A percentile compares a stretch with the other conserved stretches of the same genome.
These are phyloP conservation scores for Centrapalus pauciflorus DNA, from an alignment of 129 eudicot genomes.

Conservation along the genomic window DNA sequence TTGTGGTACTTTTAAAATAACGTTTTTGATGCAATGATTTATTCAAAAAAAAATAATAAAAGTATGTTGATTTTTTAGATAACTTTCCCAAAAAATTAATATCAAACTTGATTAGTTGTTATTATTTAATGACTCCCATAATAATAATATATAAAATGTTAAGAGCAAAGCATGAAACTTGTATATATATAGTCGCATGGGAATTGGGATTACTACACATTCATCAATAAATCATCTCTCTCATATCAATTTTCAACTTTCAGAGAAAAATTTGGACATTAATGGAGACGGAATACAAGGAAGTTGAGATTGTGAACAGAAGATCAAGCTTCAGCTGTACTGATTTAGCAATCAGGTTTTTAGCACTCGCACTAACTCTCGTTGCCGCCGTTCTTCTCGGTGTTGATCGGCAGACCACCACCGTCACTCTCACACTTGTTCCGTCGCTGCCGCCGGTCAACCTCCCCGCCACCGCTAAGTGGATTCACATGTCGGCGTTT, in stretches of 20 bases:
- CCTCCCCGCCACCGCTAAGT: slow-evolving; percentile 66
- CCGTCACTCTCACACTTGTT: slow-evolving; percentile 35
- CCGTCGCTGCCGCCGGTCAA: slow-evolving; percentile 55
- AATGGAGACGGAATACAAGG: slow-evolving; percentile 30
- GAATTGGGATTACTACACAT: not conserved
- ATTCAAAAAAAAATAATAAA: too few species aligned
- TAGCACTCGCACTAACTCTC: slow-evolving; percentile 50
- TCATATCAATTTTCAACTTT: not conserved
- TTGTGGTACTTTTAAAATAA: too few species aligned
- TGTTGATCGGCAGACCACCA: slow-evolving; percentile 44
- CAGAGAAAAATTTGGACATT: not conserved
- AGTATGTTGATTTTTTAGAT: too few species aligned
- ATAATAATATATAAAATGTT: too few species aligned
- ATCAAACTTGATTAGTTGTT: too few species aligned
- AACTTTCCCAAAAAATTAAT: too few species aligned
- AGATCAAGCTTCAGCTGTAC: not conserved
- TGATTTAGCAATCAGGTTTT: slow-evolving; percentile 38
- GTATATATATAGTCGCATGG: slow-evolving; percentile 2
- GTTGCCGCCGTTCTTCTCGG: slow-evolving; percentile 53
- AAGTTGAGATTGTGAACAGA: slow-evolving; percentile 9
- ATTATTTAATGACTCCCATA: too few species aligned
- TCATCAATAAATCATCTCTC: not conserved
- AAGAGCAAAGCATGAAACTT: not conserved
- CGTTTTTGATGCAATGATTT: too few species aligned
- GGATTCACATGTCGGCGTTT: slow-evolving; percentile 46